These are phyloP conservation scores for Serendipita sp. DNA, from an alignment of 768 basidiomycete species.

Conservation along the genomic window DNA sequence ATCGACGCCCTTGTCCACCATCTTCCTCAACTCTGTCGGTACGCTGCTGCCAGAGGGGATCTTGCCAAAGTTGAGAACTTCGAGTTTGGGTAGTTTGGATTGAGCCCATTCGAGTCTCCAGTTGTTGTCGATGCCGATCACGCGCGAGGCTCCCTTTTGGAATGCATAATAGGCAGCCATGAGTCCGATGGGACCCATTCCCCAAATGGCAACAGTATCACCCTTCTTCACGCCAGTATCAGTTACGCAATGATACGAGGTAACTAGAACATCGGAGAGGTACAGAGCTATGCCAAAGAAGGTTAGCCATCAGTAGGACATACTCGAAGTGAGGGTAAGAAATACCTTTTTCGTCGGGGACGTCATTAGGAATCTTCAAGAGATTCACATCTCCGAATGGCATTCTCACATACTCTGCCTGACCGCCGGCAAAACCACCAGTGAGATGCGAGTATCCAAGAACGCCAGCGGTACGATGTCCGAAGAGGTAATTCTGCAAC, in stretches of 20 bases:
- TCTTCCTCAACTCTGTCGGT: constrained; percentile 14
- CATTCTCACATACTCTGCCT: constrained; percentile 60
- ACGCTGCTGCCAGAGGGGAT: neutral
- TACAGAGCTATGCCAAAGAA: constrained; percentile 9
- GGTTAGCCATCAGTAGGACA: constrained; percentile 15
- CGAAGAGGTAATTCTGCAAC: constrained; percentile 43
- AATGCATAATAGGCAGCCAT: constrained; percentile 44
- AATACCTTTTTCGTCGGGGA: constrained; percentile 40
- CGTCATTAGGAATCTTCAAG: constrained; percentile 46
- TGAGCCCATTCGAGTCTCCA: constrained; percentile 33
- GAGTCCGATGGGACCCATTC: constrained; percentile 52
- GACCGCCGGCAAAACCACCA: constrained; percentile 58
- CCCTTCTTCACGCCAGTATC: constrained; percentile 61
- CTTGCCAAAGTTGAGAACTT: constrained; percentile 43
- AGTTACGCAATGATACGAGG: constrained; percentile 56
- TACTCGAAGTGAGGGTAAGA: neutral
- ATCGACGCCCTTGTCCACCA: constrained; percentile 29
- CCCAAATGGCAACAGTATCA: constrained; percentile 58
- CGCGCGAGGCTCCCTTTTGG: constrained; percentile 49
- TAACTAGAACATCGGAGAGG: constrained; percentile 41
- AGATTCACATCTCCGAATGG: constrained; percentile 59
- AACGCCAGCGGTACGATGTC: constrained; percentile 52
- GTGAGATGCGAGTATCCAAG: constrained; percentile 60
- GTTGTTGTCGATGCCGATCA: constrained; percentile 54
- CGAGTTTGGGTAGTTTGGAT: constrained; percentile 28